A percentile compares a stretch with the other conserved stretches of the same genome.
These are phyloP conservation scores for Vanrija pseudolonga DNA, from an alignment of 1,284 basidiomycete genomes.

Conservation along the genomic window DNA sequence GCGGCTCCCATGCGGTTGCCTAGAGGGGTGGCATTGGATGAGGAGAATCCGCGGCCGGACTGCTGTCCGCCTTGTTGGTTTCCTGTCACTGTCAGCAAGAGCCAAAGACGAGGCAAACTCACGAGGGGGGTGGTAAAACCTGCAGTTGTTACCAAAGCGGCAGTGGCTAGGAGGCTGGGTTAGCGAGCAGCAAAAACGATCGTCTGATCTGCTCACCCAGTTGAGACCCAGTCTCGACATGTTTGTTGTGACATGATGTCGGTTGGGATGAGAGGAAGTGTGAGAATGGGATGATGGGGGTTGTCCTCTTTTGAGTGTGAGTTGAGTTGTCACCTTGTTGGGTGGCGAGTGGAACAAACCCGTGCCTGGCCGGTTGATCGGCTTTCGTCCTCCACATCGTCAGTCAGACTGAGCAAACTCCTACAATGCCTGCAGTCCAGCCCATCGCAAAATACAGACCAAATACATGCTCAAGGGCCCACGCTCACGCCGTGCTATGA, in stretches of 20 bases:
- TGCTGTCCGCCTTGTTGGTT: constrained; percentile 1
- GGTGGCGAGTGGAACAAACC: too few relatives aligned
- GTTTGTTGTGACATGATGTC: constrained; percentile 2
- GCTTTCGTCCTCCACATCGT: too few relatives aligned
- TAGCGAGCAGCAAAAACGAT: background rate
- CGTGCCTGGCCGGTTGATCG: too few relatives aligned
- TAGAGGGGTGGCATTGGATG: constrained; percentile 20
- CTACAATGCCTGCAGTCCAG: too few relatives aligned
- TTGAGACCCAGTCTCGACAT: constrained; percentile 12
- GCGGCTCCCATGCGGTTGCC: constrained; percentile 7
- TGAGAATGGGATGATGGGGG: too few relatives aligned
- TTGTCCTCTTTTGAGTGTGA: too few relatives aligned
- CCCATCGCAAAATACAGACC: too few relatives aligned
- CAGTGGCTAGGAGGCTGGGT: constrained; percentile 23
- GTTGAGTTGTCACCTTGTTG: too few relatives aligned
- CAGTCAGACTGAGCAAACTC: too few relatives aligned
- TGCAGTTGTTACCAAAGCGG: constrained; percentile 34
- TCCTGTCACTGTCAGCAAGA: background rate
- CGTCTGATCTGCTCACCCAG: constrained; percentile 5
- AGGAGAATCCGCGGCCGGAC: constrained; percentile 5
- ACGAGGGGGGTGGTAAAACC: constrained; percentile 36
- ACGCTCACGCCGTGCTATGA: too few relatives aligned
- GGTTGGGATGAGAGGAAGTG: too few relatives aligned
- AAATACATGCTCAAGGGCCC: too few relatives aligned
- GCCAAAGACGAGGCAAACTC: background rate